A percentile compares a stretch with the other conserved stretches of the same genome.
These are phyloP conservation scores for Cucurbita ficifolia DNA, from an alignment of 306 rosid genomes.

Conservation along the genomic window DNA sequence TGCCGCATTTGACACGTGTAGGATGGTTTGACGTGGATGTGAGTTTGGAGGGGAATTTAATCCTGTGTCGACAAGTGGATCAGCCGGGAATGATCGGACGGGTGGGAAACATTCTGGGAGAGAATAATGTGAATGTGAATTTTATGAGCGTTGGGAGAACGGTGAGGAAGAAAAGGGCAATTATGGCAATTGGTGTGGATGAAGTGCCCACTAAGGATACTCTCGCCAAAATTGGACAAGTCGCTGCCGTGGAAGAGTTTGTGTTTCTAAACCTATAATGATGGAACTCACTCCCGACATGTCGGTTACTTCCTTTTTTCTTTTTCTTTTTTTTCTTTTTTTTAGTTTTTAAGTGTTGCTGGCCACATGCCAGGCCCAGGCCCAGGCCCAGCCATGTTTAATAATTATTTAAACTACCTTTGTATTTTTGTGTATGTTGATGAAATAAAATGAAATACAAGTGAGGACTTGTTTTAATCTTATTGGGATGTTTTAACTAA, in stretches of 20 bases:
- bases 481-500: too few relatives aligned
- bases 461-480: too few relatives aligned
- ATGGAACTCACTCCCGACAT: background rate
- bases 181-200: conserved; percentile 91
- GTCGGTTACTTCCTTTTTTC: background rate
- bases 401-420: background rate
- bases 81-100: conserved; percentile 89
- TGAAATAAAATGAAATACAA: background rate
- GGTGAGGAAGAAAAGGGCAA: conserved; percentile 35
- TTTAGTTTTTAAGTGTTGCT: background rate
- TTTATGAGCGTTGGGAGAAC: conserved; percentile 94
- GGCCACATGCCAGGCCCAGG: background rate
- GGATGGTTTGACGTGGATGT: conserved; percentile 69
- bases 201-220: conserved; percentile 54
- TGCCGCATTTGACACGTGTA: conserved; percentile 49
- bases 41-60: conserved; percentile 75
- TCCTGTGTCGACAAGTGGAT: conserved; percentile 65
- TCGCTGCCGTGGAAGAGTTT: conserved; percentile 68
- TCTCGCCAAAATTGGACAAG: conserved; percentile 48
- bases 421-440: background rate
- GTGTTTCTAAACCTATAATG: conserved; percentile 61
- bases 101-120: conserved; percentile 63
- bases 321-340: background rate
- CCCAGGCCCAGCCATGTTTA: background rate
- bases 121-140: conserved; percentile 63